Percentiles rank a stretch among this genome's conserved stretches.
Conservation (phyloP, 371 early-diverging fungal species). For the Mucor lusitanicus region DNA sequence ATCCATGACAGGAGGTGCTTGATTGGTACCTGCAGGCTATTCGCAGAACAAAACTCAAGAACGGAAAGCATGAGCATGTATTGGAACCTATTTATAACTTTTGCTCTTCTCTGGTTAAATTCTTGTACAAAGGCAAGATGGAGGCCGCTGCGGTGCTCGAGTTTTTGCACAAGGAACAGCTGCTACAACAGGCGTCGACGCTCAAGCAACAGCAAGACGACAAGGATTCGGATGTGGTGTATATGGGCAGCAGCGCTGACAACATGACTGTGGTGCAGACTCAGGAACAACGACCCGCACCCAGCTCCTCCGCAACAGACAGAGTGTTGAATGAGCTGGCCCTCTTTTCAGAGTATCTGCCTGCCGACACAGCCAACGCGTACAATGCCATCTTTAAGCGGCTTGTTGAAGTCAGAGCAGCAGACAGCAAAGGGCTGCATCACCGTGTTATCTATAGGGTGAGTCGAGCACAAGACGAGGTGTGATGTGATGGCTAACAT, state of each 20-base stretch:
- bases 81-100: slow-evolving; percentile 63
- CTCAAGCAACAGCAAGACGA: neutral
- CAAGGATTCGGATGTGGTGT: neutral
- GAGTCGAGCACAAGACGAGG: slow-evolving; percentile 9
- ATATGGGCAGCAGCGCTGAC: neutral
- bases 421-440: slow-evolving; percentile 68
- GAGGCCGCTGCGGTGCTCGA: slow-evolving; percentile 29
- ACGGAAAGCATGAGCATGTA: slow-evolving; percentile 53
- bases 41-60: slow-evolving; percentile 41
- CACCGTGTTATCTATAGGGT: slow-evolving; percentile 71
- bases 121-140: slow-evolving; percentile 43
- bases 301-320: neutral
- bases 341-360: slow-evolving; percentile 4
- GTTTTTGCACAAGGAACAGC: slow-evolving; percentile 8
- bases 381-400: slow-evolving; percentile 51
- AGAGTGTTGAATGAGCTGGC: neutral
- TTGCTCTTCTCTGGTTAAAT: slow-evolving; percentile 59
- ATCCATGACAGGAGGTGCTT: slow-evolving; percentile 37
- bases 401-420: slow-evolving; percentile 45
- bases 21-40: slow-evolving; percentile 49
- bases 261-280: neutral
- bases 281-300: neutral
- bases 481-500: neutral
- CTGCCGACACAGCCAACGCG: slow-evolving; percentile 26
- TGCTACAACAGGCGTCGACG: neutral